These are phyloP conservation scores for Diaporthe citri DNA, from an alignment of 2,329 filamentous ascomycete genomes.

Conservation along the genomic window DNA sequence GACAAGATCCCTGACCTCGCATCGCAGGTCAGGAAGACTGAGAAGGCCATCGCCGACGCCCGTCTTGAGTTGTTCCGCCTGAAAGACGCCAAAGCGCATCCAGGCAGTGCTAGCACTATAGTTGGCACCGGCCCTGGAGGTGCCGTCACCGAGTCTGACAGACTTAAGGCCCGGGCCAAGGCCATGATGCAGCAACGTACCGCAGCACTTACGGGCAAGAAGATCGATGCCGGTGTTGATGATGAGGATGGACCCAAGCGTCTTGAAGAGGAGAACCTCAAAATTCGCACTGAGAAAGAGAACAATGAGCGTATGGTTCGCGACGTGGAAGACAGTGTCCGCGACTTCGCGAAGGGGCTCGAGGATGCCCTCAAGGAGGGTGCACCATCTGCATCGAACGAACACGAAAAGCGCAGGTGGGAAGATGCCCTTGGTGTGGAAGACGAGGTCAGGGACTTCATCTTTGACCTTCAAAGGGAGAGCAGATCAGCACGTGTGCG, in stretches of 20 bases:
- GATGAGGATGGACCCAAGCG: constrained; percentile 85
- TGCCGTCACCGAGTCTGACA: constrained; percentile 89
- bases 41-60: constrained; percentile 92
- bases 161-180: constrained; percentile 93
- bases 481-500: constrained; percentile 81
- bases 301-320: constrained; percentile 96
- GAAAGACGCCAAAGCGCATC: constrained; percentile 92
- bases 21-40: constrained; percentile 89
- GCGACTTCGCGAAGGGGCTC: constrained; percentile 85
- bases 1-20: constrained; percentile 93
- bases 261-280: constrained; percentile 88
- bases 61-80: constrained; percentile 93
- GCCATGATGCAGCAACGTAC: constrained; percentile 99
- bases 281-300: constrained; percentile 86
- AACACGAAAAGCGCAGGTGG: constrained; percentile 94
- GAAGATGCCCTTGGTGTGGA: constrained; percentile 96
- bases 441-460: constrained; percentile 97
- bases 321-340: constrained; percentile 96
- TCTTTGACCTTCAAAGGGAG: constrained; percentile 92
- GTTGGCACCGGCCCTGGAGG: constrained; percentile 95
- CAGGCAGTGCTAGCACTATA: constrained; percentile 82
- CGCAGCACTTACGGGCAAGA: constrained; percentile 89
- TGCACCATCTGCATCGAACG: constrained; percentile 78
- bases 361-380: constrained; percentile 91
- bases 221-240: constrained; percentile 76